Conservation (phyloP, 768 basidiomycete species). For the Xerocomus spinulosus region DNA sequence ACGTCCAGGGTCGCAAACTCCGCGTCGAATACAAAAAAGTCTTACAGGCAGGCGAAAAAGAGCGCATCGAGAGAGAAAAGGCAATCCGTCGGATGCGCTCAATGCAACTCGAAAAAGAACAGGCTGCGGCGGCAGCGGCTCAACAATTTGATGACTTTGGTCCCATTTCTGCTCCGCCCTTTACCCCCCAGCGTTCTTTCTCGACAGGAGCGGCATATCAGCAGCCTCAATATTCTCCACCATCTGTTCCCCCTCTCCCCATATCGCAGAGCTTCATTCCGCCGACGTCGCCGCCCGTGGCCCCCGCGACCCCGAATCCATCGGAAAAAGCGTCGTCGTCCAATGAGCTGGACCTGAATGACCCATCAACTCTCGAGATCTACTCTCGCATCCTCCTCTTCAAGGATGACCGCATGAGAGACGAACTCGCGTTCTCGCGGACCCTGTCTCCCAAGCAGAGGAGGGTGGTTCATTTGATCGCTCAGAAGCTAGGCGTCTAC, state of each 20-base stretch:
- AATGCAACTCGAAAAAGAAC: conserved; percentile 91
- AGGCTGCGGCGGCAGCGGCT: conserved; percentile 30
- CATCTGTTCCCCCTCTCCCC: conserved; percentile 39
- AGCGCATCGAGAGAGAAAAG: conserved; percentile 97
- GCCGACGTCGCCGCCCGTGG: conserved; percentile 49
- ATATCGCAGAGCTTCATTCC: conserved; percentile 40
- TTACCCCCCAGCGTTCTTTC: conserved; percentile 71
- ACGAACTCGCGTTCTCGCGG: conserved; percentile 95
- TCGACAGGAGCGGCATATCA: conserved; percentile 59
- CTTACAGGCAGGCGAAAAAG: conserved; percentile 98
- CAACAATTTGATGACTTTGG: conserved; percentile 74
- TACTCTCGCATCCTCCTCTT: conserved; percentile 95
- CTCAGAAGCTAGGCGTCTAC: conserved; percentile 93
- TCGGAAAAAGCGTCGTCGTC: conserved; percentile 59
- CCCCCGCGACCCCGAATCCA: conserved; percentile 55
- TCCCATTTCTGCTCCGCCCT: conserved; percentile 48
- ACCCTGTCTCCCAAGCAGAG: conserved; percentile 81
- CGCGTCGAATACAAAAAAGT: conserved; percentile 99
- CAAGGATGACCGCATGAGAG: conserved; percentile 96
- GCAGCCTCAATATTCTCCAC: conserved; percentile 62
- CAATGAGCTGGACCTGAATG: conserved; percentile 89
- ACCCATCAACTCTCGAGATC: conserved; percentile 92
- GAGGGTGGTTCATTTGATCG: conserved; percentile 90
- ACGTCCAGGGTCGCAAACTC: conserved; percentile 93
- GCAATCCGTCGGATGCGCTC: conserved; percentile 96